These are phyloP conservation scores for Triticum monococcum DNA, from an alignment of 176 grass and related monocot genomes.

Conservation along the genomic window DNA sequence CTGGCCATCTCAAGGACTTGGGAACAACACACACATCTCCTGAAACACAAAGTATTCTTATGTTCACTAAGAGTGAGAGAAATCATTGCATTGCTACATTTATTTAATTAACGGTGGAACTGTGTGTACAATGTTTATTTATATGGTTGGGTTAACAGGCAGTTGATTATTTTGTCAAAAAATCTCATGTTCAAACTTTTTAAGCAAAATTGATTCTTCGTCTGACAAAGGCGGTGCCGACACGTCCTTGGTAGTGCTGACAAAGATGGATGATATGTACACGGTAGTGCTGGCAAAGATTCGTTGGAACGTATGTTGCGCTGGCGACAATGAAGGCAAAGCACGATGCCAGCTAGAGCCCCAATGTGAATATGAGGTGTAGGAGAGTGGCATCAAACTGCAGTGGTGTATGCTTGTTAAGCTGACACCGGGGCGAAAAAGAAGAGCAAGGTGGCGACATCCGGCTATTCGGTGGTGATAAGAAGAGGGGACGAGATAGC, in stretches of 20 bases:
- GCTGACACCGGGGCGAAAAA: background rate
- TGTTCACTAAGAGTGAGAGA: no score
- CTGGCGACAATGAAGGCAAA: background rate
- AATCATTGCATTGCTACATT: background rate
- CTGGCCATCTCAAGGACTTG: no score
- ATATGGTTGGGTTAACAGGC: background rate
- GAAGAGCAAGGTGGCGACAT: background rate
- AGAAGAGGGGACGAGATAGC: background rate
- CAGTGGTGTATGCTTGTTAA: background rate
- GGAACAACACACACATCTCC: no score
- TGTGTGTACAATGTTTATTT: background rate
- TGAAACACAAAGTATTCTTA: no score
- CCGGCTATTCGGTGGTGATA: background rate
- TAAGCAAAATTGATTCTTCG: background rate
- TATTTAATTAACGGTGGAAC: background rate
- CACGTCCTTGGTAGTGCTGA: background rate
- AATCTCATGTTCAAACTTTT: background rate
- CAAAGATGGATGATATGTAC: background rate
- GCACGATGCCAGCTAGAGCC: background rate
- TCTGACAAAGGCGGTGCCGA: background rate
- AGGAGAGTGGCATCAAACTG: background rate
- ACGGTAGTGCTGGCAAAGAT: background rate
- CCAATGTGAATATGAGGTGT: background rate
- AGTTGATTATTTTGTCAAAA: no score
- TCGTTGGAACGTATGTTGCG: background rate